A percentile compares a stretch with the other conserved stretches of the same genome.
Evolutionary conservation across 2,329 filamentous ascomycete species (phyloP).

Genomic region (Tympanopsis confertula): DNA sequence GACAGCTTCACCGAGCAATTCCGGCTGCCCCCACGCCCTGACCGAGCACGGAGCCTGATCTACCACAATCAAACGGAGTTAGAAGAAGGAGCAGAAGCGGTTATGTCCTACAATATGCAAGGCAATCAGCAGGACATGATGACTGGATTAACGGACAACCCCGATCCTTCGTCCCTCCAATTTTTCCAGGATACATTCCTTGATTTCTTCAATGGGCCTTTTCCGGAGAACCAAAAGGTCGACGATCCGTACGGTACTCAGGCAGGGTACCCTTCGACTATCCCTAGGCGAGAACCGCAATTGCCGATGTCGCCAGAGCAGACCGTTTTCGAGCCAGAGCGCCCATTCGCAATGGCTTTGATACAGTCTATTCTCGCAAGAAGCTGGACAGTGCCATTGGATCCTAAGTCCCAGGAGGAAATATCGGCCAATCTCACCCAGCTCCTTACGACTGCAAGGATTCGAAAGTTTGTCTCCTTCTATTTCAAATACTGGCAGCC

Average conservation of each 20-base stretch:
- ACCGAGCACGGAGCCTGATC: slow-evolving; percentile 20
- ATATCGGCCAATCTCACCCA: slow-evolving; percentile 23
- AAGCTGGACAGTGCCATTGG: slow-evolving; percentile 21
- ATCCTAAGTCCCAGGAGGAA: slow-evolving; percentile 21
- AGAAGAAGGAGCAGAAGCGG: slow-evolving; percentile 8
- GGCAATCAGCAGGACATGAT: slow-evolving; percentile 6
- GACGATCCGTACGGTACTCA: neutral
- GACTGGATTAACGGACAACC: no score
- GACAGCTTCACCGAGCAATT: slow-evolving; percentile 31
- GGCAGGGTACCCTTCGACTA: neutral
- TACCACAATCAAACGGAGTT: slow-evolving; percentile 17
- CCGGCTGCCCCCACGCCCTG: slow-evolving; percentile 24
- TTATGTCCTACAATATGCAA: slow-evolving; percentile 5
- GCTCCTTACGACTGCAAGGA: slow-evolving; percentile 23
- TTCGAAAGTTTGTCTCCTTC: slow-evolving; percentile 23
- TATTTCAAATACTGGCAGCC: slow-evolving; percentile 32
- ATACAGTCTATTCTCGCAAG: slow-evolving; percentile 24
- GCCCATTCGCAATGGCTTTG: slow-evolving; percentile 21
- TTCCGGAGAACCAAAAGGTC: slow-evolving; percentile 6
- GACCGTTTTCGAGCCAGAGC: slow-evolving; percentile 18
- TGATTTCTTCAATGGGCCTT: slow-evolving; percentile 22
- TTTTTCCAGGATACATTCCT: slow-evolving; percentile 22
- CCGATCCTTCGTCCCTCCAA: slow-evolving; percentile 11
- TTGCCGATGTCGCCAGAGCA: slow-evolving; percentile 2
- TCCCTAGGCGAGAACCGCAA: no score